A percentile compares a stretch with the other conserved stretches of the same genome.
phyloP scores from a whole-genome alignment of 345 rosid species.

The Draba incana region DNA sequence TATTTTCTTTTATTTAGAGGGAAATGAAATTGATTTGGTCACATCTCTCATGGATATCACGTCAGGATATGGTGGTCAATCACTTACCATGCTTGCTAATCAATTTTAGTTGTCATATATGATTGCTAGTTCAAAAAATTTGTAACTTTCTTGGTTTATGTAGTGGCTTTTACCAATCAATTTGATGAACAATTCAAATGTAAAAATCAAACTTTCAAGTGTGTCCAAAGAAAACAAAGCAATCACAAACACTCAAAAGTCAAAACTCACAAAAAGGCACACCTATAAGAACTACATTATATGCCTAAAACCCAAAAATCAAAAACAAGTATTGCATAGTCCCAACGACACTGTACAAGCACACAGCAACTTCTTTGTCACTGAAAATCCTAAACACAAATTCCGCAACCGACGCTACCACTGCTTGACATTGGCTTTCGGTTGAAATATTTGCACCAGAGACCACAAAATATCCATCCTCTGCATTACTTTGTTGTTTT shows the following conservation, averaged over 20 bases:
- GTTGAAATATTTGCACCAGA: constrained; percentile 83
- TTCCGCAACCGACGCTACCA: constrained; percentile 17
- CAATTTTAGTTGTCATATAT: too few species aligned
- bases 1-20: too few species aligned
- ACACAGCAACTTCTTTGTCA: constrained; percentile 8
- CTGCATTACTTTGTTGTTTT: constrained; percentile 67
- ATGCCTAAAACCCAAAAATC: constrained; percentile 24
- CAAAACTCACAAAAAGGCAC: constrained; percentile 20
- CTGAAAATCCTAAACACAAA: neutral
- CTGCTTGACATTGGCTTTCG: constrained; percentile 53
- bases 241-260: constrained; percentile 27
- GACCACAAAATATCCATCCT: constrained; percentile 97
- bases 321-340: constrained; percentile 19
- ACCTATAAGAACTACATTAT: neutral
- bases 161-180: neutral
- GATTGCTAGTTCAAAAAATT: too few species aligned
- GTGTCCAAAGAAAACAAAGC: neutral
- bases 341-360: constrained; percentile 35
- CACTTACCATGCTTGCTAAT: too few species aligned
- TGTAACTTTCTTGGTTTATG: neutral
- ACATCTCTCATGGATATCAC: too few species aligned
- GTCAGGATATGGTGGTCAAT: too few species aligned
- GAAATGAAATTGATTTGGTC: too few species aligned
- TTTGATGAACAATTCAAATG: neutral
- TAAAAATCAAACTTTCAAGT: neutral